These are phyloP conservation scores for Thalassia testudinum DNA, from an alignment of 116 monocot species.

Conservation along the genomic window DNA sequence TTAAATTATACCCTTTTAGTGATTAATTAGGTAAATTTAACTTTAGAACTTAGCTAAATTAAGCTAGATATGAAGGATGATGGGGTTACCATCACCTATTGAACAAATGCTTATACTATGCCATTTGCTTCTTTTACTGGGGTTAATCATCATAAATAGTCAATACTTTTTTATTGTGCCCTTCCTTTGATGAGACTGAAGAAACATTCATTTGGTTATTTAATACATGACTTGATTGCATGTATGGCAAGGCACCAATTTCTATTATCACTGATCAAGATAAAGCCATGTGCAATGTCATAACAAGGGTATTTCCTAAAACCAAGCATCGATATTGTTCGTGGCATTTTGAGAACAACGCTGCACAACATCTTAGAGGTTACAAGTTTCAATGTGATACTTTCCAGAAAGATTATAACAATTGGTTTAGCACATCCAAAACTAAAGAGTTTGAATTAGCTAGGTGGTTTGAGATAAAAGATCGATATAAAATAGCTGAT, in stretches of 20 bases:
- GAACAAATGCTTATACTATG: neutral
- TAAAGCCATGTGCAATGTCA: constrained; percentile 2
- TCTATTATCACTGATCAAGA: constrained; percentile 6
- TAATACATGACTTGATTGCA: constrained; percentile 4
- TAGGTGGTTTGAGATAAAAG: no score
- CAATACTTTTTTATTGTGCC: constrained; percentile 2
- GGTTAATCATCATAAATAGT: constrained; percentile 7
- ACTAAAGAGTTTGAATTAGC: no score
- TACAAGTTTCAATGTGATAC: neutral
- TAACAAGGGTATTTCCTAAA: neutral
- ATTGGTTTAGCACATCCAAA: no score
- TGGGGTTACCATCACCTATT: no score
- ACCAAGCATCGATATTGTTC: constrained; percentile 3
- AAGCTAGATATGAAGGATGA: no score
- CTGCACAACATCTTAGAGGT: neutral
- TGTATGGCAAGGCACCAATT: constrained; percentile 3
- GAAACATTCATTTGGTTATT: constrained; percentile 12
- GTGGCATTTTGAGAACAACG: constrained; percentile 1
- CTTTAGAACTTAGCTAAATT: no score
- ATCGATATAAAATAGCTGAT: neutral
- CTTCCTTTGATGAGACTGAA: neutral
- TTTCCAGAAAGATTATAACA: neutral
- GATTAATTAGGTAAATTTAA: no score
- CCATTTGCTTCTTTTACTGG: constrained; percentile 4
- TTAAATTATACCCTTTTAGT: no score